Percentiles rank a stretch among this genome's conserved stretches.
These are phyloP conservation scores for Tricholoma flavovirens DNA, from an alignment of 768 basidiomycete species.

Conservation along the genomic window DNA sequence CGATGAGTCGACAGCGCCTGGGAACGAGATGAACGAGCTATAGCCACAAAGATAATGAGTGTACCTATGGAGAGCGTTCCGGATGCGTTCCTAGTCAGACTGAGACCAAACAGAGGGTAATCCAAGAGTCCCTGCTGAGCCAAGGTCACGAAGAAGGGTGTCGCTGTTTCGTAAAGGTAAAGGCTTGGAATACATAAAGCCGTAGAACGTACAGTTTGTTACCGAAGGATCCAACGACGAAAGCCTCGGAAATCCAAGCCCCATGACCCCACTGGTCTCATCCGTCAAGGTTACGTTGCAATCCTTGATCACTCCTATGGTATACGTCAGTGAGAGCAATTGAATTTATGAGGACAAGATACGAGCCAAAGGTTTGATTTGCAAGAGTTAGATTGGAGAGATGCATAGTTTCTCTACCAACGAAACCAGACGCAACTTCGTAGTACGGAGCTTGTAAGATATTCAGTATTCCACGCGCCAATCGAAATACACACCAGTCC, in stretches of 20 bases:
- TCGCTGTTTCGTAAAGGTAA: slow-evolving; percentile 36
- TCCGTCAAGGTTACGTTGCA: slow-evolving; percentile 61
- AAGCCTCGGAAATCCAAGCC: slow-evolving; percentile 70
- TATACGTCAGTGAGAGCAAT: background rate
- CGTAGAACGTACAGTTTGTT: slow-evolving; percentile 40
- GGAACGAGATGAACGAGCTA: background rate
- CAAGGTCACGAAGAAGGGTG: slow-evolving; percentile 61
- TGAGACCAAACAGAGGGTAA: slow-evolving; percentile 75
- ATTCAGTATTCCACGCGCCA: background rate
- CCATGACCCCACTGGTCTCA: slow-evolving; percentile 65
- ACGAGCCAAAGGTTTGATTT: slow-evolving; percentile 64
- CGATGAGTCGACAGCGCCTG: slow-evolving; percentile 73
- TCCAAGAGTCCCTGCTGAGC: slow-evolving; percentile 58
- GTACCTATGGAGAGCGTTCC: slow-evolving; percentile 65
- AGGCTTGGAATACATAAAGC: background rate
- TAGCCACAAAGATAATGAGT: slow-evolving; percentile 7
- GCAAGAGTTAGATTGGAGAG: slow-evolving; percentile 55
- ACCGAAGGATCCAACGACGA: slow-evolving; percentile 48
- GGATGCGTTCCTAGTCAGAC: slow-evolving; percentile 49
- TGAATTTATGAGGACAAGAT: background rate
- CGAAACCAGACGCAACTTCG: slow-evolving; percentile 62
- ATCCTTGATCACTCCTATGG: slow-evolving; percentile 51
- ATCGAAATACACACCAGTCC: slow-evolving; percentile 45
- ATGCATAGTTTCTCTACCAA: slow-evolving; percentile 58
- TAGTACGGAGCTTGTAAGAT: background rate